Conservation (phyloP, 139 green algal genomes). For the Tetradesmus obliquus region DNA sequence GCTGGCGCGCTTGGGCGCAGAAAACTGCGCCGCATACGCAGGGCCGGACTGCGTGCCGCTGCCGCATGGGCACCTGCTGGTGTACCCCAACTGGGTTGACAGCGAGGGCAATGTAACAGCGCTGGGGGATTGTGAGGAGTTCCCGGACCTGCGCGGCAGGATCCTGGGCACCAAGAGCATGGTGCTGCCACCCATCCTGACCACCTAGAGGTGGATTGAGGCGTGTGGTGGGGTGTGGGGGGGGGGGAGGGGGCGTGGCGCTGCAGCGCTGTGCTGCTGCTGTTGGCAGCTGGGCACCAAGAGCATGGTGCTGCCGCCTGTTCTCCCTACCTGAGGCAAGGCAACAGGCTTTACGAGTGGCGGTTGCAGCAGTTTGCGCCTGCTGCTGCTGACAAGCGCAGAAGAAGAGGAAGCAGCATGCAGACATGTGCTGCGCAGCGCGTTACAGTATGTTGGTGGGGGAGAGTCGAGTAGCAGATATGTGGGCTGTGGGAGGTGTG, state of each 20-base stretch:
- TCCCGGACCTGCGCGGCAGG: constrained; percentile 31
- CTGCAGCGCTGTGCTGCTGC: too few relatives aligned
- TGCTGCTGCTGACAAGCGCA: background rate
- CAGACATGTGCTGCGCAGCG: background rate
- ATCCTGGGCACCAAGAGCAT: constrained; percentile 12
- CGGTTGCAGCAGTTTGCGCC: background rate
- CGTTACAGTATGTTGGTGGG: background rate
- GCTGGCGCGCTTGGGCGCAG: background rate
- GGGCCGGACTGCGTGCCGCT: constrained; percentile 6
- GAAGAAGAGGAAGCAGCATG: background rate
- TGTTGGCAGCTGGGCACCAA: too few relatives aligned
- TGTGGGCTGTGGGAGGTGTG: background rate
- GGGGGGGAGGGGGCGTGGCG: too few relatives aligned
- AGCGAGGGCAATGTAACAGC: background rate
- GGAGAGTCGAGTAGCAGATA: background rate
- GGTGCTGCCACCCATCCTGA: constrained; percentile 19
- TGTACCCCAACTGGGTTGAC: constrained; percentile 20
- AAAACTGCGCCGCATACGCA: constrained; percentile 30
- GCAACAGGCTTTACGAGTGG: background rate
- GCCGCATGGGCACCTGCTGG: constrained; percentile 44
- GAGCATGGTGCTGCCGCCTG: background rate
- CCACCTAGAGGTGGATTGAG: background rate
- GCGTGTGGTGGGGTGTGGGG: background rate
- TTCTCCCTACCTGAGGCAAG: background rate
- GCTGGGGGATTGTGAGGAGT: constrained; percentile 18